Base-by-base conservation (phyloP, 2,329 filamentous ascomycete species). In the Lomentospora prolificans region DNA sequence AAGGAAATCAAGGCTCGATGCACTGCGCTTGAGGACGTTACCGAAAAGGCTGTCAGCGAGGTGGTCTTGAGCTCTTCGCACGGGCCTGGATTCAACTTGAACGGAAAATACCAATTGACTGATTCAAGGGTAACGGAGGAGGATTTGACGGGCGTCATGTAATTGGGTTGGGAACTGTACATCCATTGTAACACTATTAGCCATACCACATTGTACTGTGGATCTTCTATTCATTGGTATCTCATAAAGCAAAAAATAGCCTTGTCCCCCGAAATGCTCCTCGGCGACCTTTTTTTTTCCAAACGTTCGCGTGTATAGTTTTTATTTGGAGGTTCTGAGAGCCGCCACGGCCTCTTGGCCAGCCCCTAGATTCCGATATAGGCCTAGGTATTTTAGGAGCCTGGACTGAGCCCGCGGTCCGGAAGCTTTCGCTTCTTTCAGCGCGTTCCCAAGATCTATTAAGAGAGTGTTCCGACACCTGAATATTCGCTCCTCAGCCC, bases 51-150 rank as follows among this genome's bases (percentile, higher is more conserved):
- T 61, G 67, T 75, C 41, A 70, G 80, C 63, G 81, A 84, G 67
- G 76, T 85, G 67, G 87, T 97, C 31, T 73, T 99, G 64, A 92
- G 89, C 74, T 90, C 90, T 10, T 95, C 92, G 5, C 79, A 94
- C 66, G 85, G 87, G 1, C 91, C 94, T 1, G 92, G 90, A 0
- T 83, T 99, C 74, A 90, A 85, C 67, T 72, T 99, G 68, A 95
- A 82, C 67, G 92, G 91, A 57, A 82, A 86, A 55, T 87, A 94
- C 69, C 82, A 73, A 64, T 76, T 85, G 55, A 75, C 78, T 3
- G 77, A 81, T 58, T 82, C 82, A 58, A 74, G 71, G 52, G 68
- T 86, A 51, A 74, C 75, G 48, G 72, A 78, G 25, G 75, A 72
- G 50, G 71, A 80, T 59, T 64, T 86, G 62, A 72, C 75, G 54